phyloP scores from a whole-genome alignment of 2,329 filamentous ascomycete species.

The Fusarium verticillioides region DNA sequence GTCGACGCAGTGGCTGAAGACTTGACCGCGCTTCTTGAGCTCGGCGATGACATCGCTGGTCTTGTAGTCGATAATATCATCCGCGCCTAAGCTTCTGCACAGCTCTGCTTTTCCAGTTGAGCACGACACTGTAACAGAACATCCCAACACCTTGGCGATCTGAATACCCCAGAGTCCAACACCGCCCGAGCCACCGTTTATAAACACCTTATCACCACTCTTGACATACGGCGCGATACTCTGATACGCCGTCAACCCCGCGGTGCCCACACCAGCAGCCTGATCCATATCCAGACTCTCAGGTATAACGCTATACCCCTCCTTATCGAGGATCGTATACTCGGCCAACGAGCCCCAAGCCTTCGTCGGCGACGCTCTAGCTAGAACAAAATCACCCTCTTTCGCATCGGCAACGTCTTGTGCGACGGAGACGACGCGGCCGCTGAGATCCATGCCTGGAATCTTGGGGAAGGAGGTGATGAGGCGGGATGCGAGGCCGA shows the following conservation, averaged over 20 bases:
- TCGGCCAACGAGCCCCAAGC: slow-evolving; percentile 57
- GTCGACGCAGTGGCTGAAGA: slow-evolving; percentile 67
- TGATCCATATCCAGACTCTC: slow-evolving; percentile 53
- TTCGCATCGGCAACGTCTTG: slow-evolving; percentile 45
- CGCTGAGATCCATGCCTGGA: slow-evolving; percentile 63
- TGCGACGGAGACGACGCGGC: slow-evolving; percentile 55
- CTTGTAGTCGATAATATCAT: slow-evolving; percentile 73
- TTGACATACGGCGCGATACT: slow-evolving; percentile 59
- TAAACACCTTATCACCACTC: slow-evolving; percentile 67
- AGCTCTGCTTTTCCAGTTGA: slow-evolving; percentile 68
- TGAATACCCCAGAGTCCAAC: slow-evolving; percentile 71
- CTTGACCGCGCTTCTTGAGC: slow-evolving; percentile 58
- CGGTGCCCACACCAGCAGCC: slow-evolving; percentile 57
- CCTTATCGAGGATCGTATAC: slow-evolving; percentile 51
- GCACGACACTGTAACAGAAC: slow-evolving; percentile 69
- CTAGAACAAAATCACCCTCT: slow-evolving; percentile 58
- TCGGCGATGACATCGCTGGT: slow-evolving; percentile 58
- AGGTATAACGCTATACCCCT: slow-evolving; percentile 53
- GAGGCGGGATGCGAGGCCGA: slow-evolving; percentile 51
- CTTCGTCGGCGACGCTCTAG: slow-evolving; percentile 45
- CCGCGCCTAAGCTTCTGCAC: slow-evolving; percentile 69
- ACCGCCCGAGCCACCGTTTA: slow-evolving; percentile 74
- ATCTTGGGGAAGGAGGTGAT: slow-evolving; percentile 53
- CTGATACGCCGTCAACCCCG: slow-evolving; percentile 61
- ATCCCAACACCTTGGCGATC: slow-evolving; percentile 71